Conservation (phyloP, 2,329 filamentous ascomycete species). For the Ophiobolus disseminans region DNA sequence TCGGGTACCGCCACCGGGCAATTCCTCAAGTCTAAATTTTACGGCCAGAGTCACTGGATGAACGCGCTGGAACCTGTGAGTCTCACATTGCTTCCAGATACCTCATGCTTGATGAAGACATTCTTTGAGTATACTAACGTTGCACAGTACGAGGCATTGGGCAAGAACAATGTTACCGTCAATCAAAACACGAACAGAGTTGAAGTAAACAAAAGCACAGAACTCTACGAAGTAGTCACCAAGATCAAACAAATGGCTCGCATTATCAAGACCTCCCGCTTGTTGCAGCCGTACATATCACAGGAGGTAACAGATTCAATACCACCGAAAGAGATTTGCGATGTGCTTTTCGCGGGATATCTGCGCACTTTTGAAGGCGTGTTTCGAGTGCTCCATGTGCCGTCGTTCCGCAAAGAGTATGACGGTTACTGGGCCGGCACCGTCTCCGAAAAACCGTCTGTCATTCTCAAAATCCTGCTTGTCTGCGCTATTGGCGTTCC, state of each 20-base stretch:
- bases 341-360: constrained; percentile 59
- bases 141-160: constrained; percentile 25
- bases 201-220: constrained; percentile 32
- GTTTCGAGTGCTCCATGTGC: constrained; percentile 60
- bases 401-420: constrained; percentile 58
- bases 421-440: constrained; percentile 58
- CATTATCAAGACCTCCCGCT: constrained; percentile 57
- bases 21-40: constrained; percentile 61
- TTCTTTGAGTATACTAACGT: too few relatives aligned
- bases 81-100: constrained; percentile 29
- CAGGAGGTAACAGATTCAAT: constrained; percentile 52
- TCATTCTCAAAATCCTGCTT: constrained; percentile 59
- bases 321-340: constrained; percentile 55
- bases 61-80: constrained; percentile 41
- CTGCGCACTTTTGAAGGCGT: constrained; percentile 57
- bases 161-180: constrained; percentile 15
- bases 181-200: constrained; percentile 53
- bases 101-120: too few relatives aligned
- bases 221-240: constrained; percentile 27
- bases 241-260: constrained; percentile 62
- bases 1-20: neutral
- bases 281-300: constrained; percentile 53
- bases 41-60: constrained; percentile 63
- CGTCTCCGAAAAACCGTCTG: constrained; percentile 53
- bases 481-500: constrained; percentile 44